Conservation (phyloP, 1,139 yeast genomes). For the Saccharomycopsis phalli region DNA sequence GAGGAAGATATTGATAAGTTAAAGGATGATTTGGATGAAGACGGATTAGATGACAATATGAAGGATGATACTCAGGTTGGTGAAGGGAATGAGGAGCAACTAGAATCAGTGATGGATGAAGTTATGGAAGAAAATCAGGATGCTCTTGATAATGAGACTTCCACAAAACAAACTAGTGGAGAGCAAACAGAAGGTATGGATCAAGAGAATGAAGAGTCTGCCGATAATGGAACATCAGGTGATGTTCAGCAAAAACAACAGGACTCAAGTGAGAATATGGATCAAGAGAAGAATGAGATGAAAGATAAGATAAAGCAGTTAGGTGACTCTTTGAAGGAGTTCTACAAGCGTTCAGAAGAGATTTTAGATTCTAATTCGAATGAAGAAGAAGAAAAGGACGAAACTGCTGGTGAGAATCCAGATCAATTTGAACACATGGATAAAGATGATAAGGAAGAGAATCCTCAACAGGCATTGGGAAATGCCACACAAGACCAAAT, state of each 20-base stretch:
- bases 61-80: constrained; percentile 28
- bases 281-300: constrained; percentile 45
- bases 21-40: constrained; percentile 25
- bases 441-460: constrained; percentile 59
- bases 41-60: constrained; percentile 27
- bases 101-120: constrained; percentile 26
- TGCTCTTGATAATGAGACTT: constrained; percentile 49
- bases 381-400: constrained; percentile 36
- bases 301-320: constrained; percentile 74
- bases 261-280: constrained; percentile 29
- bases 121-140: constrained; percentile 26
- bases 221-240: constrained; percentile 24
- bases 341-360: constrained; percentile 84
- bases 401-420: constrained; percentile 52
- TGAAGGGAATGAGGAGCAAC: constrained; percentile 26
- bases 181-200: constrained; percentile 73
- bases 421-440: constrained; percentile 91
- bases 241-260: constrained; percentile 30
- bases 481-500: constrained; percentile 77
- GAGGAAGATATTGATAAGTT: too few species aligned
- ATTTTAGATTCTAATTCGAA: constrained; percentile 54
- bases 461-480: constrained; percentile 87
- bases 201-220: constrained; percentile 55
- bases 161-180: constrained; percentile 67
- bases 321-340: constrained; percentile 87